Base-by-base conservation (phyloP, 192 early-diverging fungal species). In the Coemansia guatemalensis region DNA sequence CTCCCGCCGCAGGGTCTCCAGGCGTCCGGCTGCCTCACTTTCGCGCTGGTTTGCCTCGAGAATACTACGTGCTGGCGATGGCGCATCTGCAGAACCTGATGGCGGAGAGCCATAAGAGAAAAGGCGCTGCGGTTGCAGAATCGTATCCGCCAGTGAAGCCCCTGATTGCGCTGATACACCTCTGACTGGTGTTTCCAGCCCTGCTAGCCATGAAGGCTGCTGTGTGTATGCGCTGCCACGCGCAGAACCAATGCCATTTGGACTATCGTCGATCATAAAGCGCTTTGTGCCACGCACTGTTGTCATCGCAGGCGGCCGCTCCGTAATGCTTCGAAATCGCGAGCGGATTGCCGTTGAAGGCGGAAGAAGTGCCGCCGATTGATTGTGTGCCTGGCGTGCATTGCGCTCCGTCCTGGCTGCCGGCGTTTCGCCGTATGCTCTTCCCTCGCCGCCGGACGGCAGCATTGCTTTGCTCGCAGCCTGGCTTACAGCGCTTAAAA, bases 291-390 rank as follows among this genome's bases (percentile, higher is more conserved):
- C 75, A 3, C 65, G 74, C 8, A 55, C 47, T 7, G 53, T 50
- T 8, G 49, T n/a, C 25, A 17, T 33, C 20, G 55, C 22, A 8
- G 58, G 52, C 27, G 56, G 48, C 14, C 35, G 55, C 22, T 72
- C 65, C 5, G 58, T 62, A 4, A 78, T 50, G 39, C 33, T 61
- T 14, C 48, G 69, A 35, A 78, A 65, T 20, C 75, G 75, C n/a
- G 75, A 65, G 22, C 75, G 69, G 33, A 78, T 78, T 18, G 52
- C 75, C 7, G 75, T 72, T 17, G 75, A 78, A 14, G 75, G 69
- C 53, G 75, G 75, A 23, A 61, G 22, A 0, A 27, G 41, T 50
- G 48, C 53, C 22, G 48, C 53, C 17, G 68, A 26, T 20, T 22
- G 56, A 8, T 32, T 53, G 65, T 48, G 41, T 18, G 27, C 39